Base-by-base conservation (phyloP, 352 stramenopile genomes). In the Thraustotheca clavata region DNA sequence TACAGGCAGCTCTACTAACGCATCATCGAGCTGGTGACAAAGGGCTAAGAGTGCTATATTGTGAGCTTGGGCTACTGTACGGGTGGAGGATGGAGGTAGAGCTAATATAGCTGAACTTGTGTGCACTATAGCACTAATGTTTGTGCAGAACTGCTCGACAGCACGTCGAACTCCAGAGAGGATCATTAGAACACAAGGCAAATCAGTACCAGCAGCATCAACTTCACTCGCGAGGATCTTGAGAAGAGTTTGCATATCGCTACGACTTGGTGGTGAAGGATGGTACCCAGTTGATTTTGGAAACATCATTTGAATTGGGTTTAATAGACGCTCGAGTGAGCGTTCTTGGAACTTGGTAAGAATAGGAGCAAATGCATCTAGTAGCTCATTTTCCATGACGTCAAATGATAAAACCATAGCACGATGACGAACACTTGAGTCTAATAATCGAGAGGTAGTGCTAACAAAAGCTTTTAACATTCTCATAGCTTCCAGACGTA, bases 281-380 rank as follows among this genome's bases (percentile, higher is more conserved):
- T 94, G 85, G 68, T 91, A 94, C 62, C 83, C 87, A 20, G 79
- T 71, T 68, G 79, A 91, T 34, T 91, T 79, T 8, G 85, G 85
- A 57, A 94, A 94, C 85, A 94, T 94, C 67, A 94, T 80, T 66
- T 91, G 73, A 38, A 94, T 89, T 39, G 83, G 85, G 29, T 83
- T 86, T 2, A 76, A 77, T 59, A 94, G 75, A 1, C 79, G 76
- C 9, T 77, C 72, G 38, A 83, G 86, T 3, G 74, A 72, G 1
- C 76, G 71, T 27, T 89, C 80, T 20, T 84, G 80, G 71, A 88
- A 94, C 6, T 76, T 77, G 24, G 91, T 79, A 29, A 78, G 73
- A 2, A 94, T 67, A 14, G 80, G 73, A 12, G 67, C 59, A 76
- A 94, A 88, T 9, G 81, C 74, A 26, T 89, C 79, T 16, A 94